phyloP scores from a whole-genome alignment of 1,284 basidiomycete species.

The Pascua guehoae region DNA sequence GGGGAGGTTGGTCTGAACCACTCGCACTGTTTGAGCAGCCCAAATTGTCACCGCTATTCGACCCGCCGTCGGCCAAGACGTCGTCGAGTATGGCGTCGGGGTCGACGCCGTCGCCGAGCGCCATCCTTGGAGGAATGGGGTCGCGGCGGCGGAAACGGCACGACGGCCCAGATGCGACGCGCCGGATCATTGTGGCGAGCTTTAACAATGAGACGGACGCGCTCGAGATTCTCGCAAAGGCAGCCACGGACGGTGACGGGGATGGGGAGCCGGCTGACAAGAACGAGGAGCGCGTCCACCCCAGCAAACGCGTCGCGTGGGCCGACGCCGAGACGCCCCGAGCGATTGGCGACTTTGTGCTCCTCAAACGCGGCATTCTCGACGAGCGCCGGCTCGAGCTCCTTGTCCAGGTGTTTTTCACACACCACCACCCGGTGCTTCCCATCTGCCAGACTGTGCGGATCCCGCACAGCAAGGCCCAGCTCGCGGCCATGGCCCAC shows the following conservation, averaged over 20 bases:
- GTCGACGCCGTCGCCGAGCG: conserved; percentile 18
- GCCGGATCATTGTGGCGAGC: conserved; percentile 45
- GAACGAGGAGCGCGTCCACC: conserved; percentile 15
- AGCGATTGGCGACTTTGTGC: conserved; percentile 32
- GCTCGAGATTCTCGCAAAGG: conserved; percentile 47
- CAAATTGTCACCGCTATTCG: conserved; percentile 12
- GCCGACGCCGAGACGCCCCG: conserved; percentile 21
- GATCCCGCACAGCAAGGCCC: conserved; percentile 40
- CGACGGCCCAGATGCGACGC: conserved; percentile 28
- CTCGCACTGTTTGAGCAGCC: background rate
- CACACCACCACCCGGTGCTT: conserved; percentile 45
- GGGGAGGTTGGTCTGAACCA: background rate
- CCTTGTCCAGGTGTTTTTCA: conserved; percentile 44
- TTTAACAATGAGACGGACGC: conserved; percentile 51
- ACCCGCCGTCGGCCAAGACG: conserved; percentile 16
- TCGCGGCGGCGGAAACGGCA: conserved; percentile 6
- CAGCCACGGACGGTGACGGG: conserved; percentile 37
- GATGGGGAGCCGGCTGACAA: conserved; percentile 9
- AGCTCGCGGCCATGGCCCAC: conserved; percentile 38
- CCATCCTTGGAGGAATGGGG: conserved; percentile 9
- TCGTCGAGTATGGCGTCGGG: conserved; percentile 22
- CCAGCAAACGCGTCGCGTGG: conserved; percentile 23
- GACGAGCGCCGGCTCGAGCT: conserved; percentile 30
- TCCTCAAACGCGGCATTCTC: conserved; percentile 42
- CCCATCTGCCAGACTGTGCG: conserved; percentile 47